Evolutionary conservation across 225 moss, liverwort and hornwort species (phyloP).

Genomic region (Asterella californica): DNA sequence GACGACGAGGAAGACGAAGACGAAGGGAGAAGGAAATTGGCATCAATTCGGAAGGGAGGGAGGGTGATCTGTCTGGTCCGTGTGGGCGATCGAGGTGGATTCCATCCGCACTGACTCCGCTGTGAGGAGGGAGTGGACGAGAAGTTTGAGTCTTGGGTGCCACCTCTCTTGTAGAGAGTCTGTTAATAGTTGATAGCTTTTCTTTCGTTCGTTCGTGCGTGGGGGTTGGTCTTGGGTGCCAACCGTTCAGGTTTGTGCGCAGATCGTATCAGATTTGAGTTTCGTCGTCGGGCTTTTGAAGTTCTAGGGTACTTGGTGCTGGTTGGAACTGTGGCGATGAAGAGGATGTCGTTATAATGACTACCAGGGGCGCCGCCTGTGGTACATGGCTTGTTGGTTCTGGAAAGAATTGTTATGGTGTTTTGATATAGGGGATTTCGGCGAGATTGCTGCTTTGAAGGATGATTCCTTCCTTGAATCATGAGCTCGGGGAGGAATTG

Average conservation of each 20-base stretch:
- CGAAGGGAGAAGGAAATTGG: conserved; percentile 3
- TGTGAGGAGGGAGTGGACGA: background rate
- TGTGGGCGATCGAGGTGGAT: conserved; percentile 8
- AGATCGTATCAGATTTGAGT: conserved; percentile 15
- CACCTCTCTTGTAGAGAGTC: background rate
- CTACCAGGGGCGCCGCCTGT: background rate
- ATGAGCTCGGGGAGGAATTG: conserved; percentile 7
- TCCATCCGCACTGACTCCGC: background rate
- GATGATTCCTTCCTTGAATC: conserved; percentile 15
- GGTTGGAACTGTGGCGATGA: background rate
- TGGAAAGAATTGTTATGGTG: conserved; percentile 20
- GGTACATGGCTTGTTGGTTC: background rate
- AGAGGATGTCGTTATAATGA: background rate
- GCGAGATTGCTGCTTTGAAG: background rate
- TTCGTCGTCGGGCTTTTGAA: background rate
- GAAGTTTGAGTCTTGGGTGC: background rate
- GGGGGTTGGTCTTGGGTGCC: background rate
- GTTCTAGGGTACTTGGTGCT: conserved; percentile 4
- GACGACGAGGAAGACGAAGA: conserved; percentile 9
- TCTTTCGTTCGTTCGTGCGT: background rate
- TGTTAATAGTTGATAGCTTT: background rate
- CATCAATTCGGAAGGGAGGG: background rate
- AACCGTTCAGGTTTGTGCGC: background rate
- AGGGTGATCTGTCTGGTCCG: background rate
- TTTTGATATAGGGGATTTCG: conserved; percentile 7